Percentiles rank a stretch among this genome's conserved stretches.
phyloP scores from a whole-genome alignment of 148 eudicot species.

The Talinum fruticosum region DNA sequence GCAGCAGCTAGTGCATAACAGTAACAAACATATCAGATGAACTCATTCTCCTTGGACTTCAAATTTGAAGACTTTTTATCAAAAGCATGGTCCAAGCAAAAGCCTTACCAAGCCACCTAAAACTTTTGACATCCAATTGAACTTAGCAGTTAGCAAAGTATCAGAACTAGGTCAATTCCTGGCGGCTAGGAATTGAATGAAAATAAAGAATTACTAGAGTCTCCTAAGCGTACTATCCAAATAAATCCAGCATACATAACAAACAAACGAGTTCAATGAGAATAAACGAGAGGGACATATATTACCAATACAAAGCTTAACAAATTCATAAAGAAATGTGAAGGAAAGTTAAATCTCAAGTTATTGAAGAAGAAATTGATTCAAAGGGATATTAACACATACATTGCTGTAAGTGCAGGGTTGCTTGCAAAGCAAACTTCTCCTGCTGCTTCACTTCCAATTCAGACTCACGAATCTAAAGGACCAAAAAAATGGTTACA shows the following conservation, averaged over 20 bases:
- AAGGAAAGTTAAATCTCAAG: not conserved
- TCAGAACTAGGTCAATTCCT: not conserved
- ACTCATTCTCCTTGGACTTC: not conserved
- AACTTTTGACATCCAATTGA: not conserved
- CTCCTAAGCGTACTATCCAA: not conserved
- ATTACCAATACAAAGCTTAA: not conserved
- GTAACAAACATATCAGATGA: no score
- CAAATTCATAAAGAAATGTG: not conserved
- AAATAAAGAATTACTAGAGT: not conserved
- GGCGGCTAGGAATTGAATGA: not conserved
- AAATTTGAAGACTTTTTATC: not conserved
- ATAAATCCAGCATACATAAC: not conserved
- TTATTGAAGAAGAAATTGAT: not conserved
- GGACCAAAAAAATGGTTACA: not conserved
- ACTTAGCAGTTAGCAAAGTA: not conserved
- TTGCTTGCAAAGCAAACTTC: conserved; percentile 56
- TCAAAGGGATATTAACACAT: conserved; percentile 21
- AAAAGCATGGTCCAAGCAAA: not conserved
- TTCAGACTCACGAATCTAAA: conserved; percentile 82
- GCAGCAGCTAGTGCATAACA: not conserved
- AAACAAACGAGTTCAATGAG: not conserved
- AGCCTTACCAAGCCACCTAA: not conserved
- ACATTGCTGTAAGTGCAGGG: conserved; percentile 55
- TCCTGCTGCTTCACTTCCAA: conserved; percentile 58
- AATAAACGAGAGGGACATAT: not conserved